Evolutionary conservation across 2,329 filamentous ascomycete species (phyloP).

Genomic region (Colletotrichum sp.): DNA sequence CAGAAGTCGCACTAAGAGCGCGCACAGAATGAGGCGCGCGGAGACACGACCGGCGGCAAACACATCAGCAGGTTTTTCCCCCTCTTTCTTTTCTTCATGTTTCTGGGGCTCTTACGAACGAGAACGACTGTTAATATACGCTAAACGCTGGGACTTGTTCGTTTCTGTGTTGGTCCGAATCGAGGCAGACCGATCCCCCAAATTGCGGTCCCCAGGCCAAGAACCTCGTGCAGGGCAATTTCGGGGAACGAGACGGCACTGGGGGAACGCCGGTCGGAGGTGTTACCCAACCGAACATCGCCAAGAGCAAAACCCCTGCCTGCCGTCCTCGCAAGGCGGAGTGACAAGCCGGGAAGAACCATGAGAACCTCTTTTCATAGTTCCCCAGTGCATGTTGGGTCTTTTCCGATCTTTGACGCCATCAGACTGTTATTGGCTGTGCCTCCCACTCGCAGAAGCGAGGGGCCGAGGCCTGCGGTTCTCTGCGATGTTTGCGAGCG

Average conservation of each 20-base stretch:
- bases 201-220: background rate
- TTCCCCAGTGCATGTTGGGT: background rate
- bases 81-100: background rate
- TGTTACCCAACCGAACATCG: background rate
- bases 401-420: background rate
- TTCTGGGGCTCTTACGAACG: background rate
- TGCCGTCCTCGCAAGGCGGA: background rate
- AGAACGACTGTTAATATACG: constrained; percentile 4
- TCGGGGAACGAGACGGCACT: background rate
- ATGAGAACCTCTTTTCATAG: background rate
- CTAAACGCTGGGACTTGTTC: background rate
- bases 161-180: background rate
- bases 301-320: background rate
- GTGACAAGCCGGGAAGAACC: background rate
- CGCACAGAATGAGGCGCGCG: background rate
- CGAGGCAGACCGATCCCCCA: background rate
- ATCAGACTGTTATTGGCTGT: background rate
- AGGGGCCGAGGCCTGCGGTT: background rate
- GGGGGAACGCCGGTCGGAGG: background rate
- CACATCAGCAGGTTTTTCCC: background rate
- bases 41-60: background rate
- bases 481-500: background rate
- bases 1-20: background rate
- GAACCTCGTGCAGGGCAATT: constrained; percentile 3
- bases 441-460: background rate